Percentiles rank a stretch among this genome's conserved stretches.
These are phyloP conservation scores for Sarcomyxa edulis DNA, from an alignment of 768 basidiomycete species.

Conservation along the genomic window DNA sequence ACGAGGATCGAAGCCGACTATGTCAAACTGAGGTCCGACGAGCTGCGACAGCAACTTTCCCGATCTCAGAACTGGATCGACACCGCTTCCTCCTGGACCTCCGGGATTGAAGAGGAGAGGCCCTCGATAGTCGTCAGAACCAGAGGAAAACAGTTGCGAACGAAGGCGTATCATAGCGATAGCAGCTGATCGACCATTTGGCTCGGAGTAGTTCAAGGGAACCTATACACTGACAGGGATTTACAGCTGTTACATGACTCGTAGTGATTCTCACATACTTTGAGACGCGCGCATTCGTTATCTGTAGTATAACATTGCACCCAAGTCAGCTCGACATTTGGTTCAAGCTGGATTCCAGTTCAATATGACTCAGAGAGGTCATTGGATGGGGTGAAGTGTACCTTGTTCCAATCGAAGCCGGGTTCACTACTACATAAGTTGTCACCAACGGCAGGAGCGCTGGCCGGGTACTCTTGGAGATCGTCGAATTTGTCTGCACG, in stretches of 20 bases:
- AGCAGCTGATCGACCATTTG: conserved; percentile 27
- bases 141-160: conserved; percentile 18
- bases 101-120: conserved; percentile 43
- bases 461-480: no score
- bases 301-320: conserved; percentile 13
- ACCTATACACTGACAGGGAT: no score
- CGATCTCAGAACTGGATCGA: conserved; percentile 16
- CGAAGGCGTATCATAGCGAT: conserved; percentile 40
- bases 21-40: conserved; percentile 38
- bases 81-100: conserved; percentile 43
- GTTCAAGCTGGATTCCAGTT: conserved; percentile 15
- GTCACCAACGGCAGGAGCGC: no score
- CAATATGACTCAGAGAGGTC: no score
- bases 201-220: conserved; percentile 39
- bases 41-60: conserved; percentile 22
- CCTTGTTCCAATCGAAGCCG: no score
- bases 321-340: conserved; percentile 21
- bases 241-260: no score
- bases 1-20: conserved; percentile 43
- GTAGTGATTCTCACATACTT: conserved; percentile 9
- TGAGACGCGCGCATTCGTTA: conserved; percentile 20
- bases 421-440: no score
- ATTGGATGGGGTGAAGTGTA: no score
- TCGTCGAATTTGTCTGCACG: no score
- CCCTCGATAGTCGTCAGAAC: conserved; percentile 30